Evolutionary conservation across 179 eudicot genomes (phyloP).

Genomic region (Actinidia arguta): DNA sequence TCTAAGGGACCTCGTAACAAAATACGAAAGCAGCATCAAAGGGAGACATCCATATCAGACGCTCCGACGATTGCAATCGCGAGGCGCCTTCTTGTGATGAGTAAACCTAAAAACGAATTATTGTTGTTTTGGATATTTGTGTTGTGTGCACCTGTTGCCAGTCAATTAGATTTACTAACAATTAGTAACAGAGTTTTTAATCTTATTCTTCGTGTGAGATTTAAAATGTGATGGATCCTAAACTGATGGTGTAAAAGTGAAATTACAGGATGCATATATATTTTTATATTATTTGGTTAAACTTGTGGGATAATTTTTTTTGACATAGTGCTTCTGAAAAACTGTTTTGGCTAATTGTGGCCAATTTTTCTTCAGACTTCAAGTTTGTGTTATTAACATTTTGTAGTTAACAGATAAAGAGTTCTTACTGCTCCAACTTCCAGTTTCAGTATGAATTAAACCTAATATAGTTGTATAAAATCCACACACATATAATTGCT

Average conservation of each 20-base stretch:
- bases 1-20: too few species aligned
- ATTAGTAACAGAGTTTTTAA: background rate
- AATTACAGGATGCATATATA: background rate
- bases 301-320: background rate
- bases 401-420: background rate
- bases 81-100: background rate
- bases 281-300: background rate
- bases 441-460: background rate
- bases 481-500: background rate
- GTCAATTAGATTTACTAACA: background rate
- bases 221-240: slow-evolving; percentile 9
- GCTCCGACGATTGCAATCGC: too few species aligned
- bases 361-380: background rate
- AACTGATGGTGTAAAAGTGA: background rate
- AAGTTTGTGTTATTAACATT: background rate
- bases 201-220: background rate
- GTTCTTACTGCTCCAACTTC: background rate
- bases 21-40: too few species aligned
- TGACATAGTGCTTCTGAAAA: background rate
- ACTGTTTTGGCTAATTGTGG: background rate
- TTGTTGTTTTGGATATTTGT: background rate
- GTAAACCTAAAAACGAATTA: background rate
- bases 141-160: background rate
- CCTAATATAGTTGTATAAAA: background rate
- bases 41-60: too few species aligned